Percentiles rank a stretch among this genome's conserved stretches.
Conservation (phyloP, 805 yeast species). For the Pichia deserticola region DNA sequence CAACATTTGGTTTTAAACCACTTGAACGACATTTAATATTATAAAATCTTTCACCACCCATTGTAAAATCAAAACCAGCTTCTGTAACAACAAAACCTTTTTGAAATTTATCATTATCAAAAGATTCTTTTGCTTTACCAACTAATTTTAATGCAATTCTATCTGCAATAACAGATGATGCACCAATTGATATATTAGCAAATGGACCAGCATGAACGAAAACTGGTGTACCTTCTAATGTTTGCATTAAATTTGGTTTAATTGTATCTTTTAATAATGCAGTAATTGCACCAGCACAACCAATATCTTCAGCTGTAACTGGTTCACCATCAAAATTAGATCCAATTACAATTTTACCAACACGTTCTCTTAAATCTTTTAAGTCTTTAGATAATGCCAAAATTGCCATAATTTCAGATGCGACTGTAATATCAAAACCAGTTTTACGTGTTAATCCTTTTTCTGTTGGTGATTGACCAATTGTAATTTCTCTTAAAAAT, state of each 20-base stretch:
- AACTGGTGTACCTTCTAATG: slow-evolving; percentile 83
- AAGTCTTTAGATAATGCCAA: slow-evolving; percentile 66
- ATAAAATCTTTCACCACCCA: slow-evolving; percentile 87
- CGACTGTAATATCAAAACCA: slow-evolving; percentile 80
- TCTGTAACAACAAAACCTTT: slow-evolving; percentile 79
- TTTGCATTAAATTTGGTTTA: slow-evolving; percentile 82
- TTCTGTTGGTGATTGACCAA: slow-evolving; percentile 79
- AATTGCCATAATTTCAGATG: slow-evolving; percentile 82
- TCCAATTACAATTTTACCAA: slow-evolving; percentile 72
- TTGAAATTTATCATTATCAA: slow-evolving; percentile 30
- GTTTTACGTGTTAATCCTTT: slow-evolving; percentile 64
- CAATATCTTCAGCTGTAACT: slow-evolving; percentile 74
- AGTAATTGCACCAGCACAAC: slow-evolving; percentile 81
- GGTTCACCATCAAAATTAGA: slow-evolving; percentile 63
- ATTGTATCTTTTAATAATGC: slow-evolving; percentile 76
- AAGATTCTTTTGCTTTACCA: slow-evolving; percentile 35
- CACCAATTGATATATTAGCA: slow-evolving; percentile 83
- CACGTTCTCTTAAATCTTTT: slow-evolving; percentile 64
- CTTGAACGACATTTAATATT: slow-evolving; percentile 77
- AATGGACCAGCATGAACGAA: slow-evolving; percentile 86
- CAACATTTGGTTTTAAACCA: slow-evolving; percentile 71
- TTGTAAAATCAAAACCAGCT: slow-evolving; percentile 85
- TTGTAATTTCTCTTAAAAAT: slow-evolving; percentile 67
- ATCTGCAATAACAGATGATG: slow-evolving; percentile 77
- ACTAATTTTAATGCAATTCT: slow-evolving; percentile 73